Conservation (phyloP, 352 stramenopile species). For the Elongisporangium undulatum region DNA sequence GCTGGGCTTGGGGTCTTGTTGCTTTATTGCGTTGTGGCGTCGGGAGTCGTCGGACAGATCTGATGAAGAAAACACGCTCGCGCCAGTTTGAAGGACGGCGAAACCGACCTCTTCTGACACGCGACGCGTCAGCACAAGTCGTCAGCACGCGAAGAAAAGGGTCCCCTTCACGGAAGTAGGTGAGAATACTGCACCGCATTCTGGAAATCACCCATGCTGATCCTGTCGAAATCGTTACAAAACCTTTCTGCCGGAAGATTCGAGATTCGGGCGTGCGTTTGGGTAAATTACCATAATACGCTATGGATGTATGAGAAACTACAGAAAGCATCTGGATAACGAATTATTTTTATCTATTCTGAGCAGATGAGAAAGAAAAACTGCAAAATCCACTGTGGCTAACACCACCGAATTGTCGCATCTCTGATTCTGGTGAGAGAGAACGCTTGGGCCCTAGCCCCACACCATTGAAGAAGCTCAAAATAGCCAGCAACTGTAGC, state of each 20-base stretch:
- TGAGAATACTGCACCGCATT: background rate
- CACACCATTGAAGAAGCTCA: background rate
- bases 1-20: background rate
- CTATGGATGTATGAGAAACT: background rate
- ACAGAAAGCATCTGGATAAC: background rate
- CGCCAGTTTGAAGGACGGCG: background rate
- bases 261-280: background rate
- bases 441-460: background rate
- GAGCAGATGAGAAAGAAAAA: background rate
- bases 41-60: slow-evolving; percentile 1
- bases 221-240: background rate
- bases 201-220: background rate
- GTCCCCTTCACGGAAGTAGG: background rate
- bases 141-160: background rate
- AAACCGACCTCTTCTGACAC: background rate
- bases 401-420: background rate
- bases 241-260: background rate
- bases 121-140: background rate
- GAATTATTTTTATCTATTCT: background rate
- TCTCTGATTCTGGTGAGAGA: background rate
- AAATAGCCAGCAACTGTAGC: background rate
- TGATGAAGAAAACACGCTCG: background rate
- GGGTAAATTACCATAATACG: background rate
- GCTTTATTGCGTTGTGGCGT: slow-evolving; percentile 1
- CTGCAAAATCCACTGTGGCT: background rate